These are phyloP conservation scores for Paraconiothyrium brasiliense DNA, from an alignment of 2,329 filamentous ascomycete species.

Conservation along the genomic window DNA sequence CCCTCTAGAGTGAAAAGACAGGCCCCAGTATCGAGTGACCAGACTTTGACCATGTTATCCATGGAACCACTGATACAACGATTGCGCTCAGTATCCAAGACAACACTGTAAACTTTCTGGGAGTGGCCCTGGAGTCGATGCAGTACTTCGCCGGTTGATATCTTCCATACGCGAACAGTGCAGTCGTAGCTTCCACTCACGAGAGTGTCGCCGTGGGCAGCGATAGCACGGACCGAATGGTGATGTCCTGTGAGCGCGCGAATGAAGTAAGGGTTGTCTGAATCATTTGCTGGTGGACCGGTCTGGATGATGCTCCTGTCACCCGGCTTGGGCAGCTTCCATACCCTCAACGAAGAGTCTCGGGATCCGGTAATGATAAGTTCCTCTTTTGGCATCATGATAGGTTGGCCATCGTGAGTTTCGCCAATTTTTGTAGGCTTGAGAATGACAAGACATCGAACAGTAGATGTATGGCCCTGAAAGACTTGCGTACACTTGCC, in stretches of 20 bases:
- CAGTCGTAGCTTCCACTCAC: slow-evolving; percentile 97
- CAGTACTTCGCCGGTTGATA: slow-evolving; percentile 89
- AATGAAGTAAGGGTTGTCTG: slow-evolving; percentile 94
- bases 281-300: slow-evolving; percentile 74
- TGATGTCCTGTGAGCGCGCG: slow-evolving; percentile 85
- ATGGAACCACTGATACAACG: slow-evolving; percentile 98
- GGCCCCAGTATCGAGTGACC: slow-evolving; percentile 87
- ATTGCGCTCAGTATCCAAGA: slow-evolving; percentile 88
- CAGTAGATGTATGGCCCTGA: slow-evolving; percentile 96
- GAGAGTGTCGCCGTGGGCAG: slow-evolving; percentile 92
- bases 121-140: slow-evolving; percentile 87
- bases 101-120: slow-evolving; percentile 96
- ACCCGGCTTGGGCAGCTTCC: slow-evolving; percentile 85
- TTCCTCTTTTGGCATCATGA: slow-evolving; percentile 93
- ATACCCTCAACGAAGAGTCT: slow-evolving; percentile 92
- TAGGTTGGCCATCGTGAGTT: slow-evolving; percentile 73
- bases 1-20: slow-evolving; percentile 92
- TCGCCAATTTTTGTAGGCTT: slow-evolving; percentile 83
- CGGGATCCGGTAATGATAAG: slow-evolving; percentile 97
- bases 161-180: slow-evolving; percentile 95
- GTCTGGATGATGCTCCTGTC: slow-evolving; percentile 82
- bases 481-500: slow-evolving; percentile 95
- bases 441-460: slow-evolving; percentile 93
- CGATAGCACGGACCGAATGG: slow-evolving; percentile 95
- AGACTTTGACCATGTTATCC: slow-evolving; percentile 98